Evolutionary conservation across 1,139 yeast species (phyloP).

Genomic region (Trichomonascaceae sp.): DNA sequence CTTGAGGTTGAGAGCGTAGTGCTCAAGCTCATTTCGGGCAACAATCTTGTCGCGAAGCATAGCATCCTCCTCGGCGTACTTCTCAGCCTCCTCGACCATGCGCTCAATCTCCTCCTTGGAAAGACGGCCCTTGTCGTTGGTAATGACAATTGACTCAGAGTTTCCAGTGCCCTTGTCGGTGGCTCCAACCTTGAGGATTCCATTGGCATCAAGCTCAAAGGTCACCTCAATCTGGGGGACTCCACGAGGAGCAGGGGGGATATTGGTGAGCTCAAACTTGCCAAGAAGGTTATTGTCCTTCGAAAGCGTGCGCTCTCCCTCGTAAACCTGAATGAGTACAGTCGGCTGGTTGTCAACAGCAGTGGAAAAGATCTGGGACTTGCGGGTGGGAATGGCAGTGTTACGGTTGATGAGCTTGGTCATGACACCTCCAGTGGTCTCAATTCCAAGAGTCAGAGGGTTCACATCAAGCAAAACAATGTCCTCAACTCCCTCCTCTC

Average conservation of each 20-base stretch:
- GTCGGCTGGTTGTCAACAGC: conserved; percentile 97
- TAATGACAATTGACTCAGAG: conserved; percentile 84
- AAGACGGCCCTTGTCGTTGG: conserved; percentile 95
- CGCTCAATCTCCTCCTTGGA: conserved; percentile 83
- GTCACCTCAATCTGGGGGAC: conserved; percentile 95
- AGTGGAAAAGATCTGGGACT: conserved; percentile 93
- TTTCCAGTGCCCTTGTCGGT: conserved; percentile 96
- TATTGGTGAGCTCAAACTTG: conserved; percentile 88
- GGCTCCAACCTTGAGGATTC: conserved; percentile 89
- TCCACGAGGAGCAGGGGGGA: conserved; percentile 98
- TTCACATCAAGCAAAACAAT: conserved; percentile 81
- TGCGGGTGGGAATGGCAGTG: conserved; percentile 93
- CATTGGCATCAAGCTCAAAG: conserved; percentile 88
- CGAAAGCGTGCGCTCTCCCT: conserved; percentile 95
- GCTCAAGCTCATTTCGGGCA: conserved; percentile 77
- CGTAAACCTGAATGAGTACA: conserved; percentile 88
- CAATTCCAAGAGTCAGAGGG: conserved; percentile 92
- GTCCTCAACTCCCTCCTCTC: conserved; percentile 75
- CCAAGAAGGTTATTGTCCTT: conserved; percentile 93
- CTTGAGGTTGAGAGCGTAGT: conserved; percentile 75
- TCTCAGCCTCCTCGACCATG: conserved; percentile 92
- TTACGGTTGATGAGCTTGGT: conserved; percentile 94
- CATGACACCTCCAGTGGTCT: conserved; percentile 97
- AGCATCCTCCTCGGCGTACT: conserved; percentile 78
- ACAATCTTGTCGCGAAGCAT: conserved; percentile 72